These are phyloP conservation scores for Volvox reticuliferus DNA, from an alignment of 139 green algal genomes.

Conservation along the genomic window DNA sequence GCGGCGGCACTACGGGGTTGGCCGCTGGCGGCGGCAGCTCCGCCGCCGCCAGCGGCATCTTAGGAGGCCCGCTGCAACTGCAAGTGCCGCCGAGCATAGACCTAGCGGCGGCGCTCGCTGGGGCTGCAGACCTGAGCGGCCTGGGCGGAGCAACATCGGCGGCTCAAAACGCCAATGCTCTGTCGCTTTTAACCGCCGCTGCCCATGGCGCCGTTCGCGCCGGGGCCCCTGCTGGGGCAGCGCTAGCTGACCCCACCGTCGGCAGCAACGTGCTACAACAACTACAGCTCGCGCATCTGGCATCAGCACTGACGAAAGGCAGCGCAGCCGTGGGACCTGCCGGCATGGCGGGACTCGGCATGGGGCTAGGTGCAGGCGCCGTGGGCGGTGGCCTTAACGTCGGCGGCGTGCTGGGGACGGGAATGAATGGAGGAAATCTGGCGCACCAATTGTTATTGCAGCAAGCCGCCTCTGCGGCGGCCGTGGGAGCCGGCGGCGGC, in stretches of 20 bases:
- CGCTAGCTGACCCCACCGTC: not conserved
- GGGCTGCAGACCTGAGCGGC: not conserved
- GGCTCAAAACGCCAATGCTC: not conserved
- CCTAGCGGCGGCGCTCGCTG: constrained; percentile 16
- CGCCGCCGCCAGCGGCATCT: not conserved
- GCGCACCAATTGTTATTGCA: constrained; percentile 18
- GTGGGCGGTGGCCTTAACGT: not conserved
- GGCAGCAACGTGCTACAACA: constrained; percentile 12
- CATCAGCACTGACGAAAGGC: not conserved
- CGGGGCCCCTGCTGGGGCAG: not conserved
- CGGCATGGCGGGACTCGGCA: not conserved
- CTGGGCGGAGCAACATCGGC: not conserved
- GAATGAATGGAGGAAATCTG: not conserved
- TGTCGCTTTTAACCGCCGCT: constrained; percentile 9
- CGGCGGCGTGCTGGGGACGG: not conserved
- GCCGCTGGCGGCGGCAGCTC: not conserved
- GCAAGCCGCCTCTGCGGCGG: not conserved
- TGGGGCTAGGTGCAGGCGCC: not conserved
- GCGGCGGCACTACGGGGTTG: not conserved
- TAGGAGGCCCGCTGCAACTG: not conserved
- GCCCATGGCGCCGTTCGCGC: not conserved
- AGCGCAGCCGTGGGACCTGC: not conserved
- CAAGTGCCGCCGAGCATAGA: not conserved
- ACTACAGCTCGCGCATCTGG: constrained; percentile 36
- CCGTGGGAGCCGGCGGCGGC: too few relatives aligned